Base-by-base conservation (phyloP, 306 rosid genomes). In the Lotus japonicus region DNA sequence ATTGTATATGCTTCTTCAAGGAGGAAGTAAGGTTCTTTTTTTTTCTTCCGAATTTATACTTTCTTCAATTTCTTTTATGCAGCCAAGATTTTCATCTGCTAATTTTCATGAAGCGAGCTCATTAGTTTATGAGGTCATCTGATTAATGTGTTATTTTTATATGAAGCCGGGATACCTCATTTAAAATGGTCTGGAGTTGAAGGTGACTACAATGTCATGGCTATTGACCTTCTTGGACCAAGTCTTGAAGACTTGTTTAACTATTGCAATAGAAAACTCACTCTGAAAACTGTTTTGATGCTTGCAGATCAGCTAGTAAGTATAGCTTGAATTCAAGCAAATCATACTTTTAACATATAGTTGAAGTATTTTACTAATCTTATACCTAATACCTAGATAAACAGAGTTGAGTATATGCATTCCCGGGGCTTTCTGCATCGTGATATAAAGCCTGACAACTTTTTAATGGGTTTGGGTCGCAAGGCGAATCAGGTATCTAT, bases 281-380 rank as follows among this genome's bases (percentile, higher is more conserved):
- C 95, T 66, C 74, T 91, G 79, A 91, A 91, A 75, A 82, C 97
- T n/a, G 97, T 91, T 71, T 79, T 91, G 70, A 91, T 91, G 97
- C 95, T 91, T 64, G 97, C 95, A 33, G 97, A 91, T 88, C 97
- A 91, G 77, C 83, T 91, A 56, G 97, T 91, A 81, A 84, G 92
- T 83, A 70, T 71, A 36, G 57, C n/a, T 46, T 57, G 33, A 33
- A 36, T 77, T 64, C 54, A 18, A 23, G 52, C 52, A 53, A 45
- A 64, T 18, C 60, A 48, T 46, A 23, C 46, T 59, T 39, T 13
- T 43, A 46, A 33, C 8, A 44, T 21, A 16, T 14, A 21, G 65
- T 21, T 43, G 26, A 53, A 45, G 17, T 55, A 15, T 77, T 83
- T 70, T 5, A 31, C 36, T 31, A 7, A 31, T 31, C 36, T 68